phyloP scores from a whole-genome alignment of 1,284 basidiomycete genomes.

The Ganoderma meredithae region DNA sequence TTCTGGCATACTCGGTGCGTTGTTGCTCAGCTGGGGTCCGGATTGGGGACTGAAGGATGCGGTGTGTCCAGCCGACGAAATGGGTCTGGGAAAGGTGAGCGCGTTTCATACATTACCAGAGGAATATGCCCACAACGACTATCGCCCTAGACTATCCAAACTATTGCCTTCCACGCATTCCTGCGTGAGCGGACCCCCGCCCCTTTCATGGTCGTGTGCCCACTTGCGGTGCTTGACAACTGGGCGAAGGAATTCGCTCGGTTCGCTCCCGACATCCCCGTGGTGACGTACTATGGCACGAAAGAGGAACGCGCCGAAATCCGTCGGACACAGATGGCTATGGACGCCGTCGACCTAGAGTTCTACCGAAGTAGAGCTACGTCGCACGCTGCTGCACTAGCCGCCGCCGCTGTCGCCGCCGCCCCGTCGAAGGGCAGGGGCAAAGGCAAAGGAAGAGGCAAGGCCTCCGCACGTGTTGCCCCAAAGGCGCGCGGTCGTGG shows the following conservation, averaged over 20 bases:
- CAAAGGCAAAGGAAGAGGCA: conserved; percentile 21
- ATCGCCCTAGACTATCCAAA: conserved; percentile 83
- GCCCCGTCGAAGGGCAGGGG: conserved; percentile 1
- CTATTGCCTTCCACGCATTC: conserved; percentile 91
- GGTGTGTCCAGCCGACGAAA: conserved; percentile 78
- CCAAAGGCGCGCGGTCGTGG: conserved; percentile 21
- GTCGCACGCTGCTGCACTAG: background rate
- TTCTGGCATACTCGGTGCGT: conserved; percentile 87
- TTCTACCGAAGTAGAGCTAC: conserved; percentile 19
- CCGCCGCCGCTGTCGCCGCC: background rate
- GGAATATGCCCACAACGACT: conserved; percentile 12
- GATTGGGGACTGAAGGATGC: background rate
- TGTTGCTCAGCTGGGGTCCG: too few species aligned
- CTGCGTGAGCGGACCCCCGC: conserved; percentile 80
- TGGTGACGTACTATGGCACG: conserved; percentile 90
- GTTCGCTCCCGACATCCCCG: conserved; percentile 84
- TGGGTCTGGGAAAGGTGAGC: conserved; percentile 89
- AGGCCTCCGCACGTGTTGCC: conserved; percentile 17
- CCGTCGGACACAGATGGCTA: conserved; percentile 46
- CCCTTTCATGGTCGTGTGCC: conserved; percentile 92
- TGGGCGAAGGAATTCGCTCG: conserved; percentile 90
- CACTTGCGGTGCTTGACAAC: conserved; percentile 91
- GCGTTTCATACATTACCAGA: background rate
- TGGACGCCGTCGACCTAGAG: conserved; percentile 31
- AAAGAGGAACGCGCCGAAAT: conserved; percentile 81